Conservation (phyloP, 768 basidiomycete species). For the Gelatoporia subvermispora region DNA sequence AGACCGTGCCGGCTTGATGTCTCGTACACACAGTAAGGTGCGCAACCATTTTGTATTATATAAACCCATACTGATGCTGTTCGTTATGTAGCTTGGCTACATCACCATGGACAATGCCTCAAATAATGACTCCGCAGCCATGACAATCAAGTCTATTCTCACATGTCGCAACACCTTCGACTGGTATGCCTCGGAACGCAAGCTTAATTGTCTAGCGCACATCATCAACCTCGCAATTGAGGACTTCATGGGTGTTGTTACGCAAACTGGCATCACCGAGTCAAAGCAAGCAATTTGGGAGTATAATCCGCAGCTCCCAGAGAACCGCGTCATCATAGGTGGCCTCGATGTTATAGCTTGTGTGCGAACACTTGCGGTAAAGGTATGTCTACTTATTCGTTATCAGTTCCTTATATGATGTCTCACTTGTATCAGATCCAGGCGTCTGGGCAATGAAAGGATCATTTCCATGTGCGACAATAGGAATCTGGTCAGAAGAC, state of each 20-base stretch:
- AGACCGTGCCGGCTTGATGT: slow-evolving; percentile 22
- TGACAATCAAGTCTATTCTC: neutral
- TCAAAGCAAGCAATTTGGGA: slow-evolving; percentile 30
- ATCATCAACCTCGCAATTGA: slow-evolving; percentile 24
- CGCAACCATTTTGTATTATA: slow-evolving; percentile 1
- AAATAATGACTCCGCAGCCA: neutral
- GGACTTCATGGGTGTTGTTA: slow-evolving; percentile 27
- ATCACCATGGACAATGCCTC: neutral
- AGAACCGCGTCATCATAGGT: slow-evolving; percentile 22
- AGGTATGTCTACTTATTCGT: slow-evolving; percentile 18
- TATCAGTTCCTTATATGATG: neutral
- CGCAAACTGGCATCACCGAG: slow-evolving; percentile 24
- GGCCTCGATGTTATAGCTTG: slow-evolving; percentile 29
- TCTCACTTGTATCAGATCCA: neutral
- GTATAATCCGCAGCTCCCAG: slow-evolving; percentile 21
- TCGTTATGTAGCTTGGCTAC: neutral
- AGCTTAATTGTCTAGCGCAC: slow-evolving; percentile 23
- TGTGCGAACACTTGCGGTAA: slow-evolving; percentile 26
- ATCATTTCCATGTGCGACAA: neutral
- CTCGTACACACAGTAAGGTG: slow-evolving; percentile 18
- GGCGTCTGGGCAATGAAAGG: neutral
- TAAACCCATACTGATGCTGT: slow-evolving; percentile 6
- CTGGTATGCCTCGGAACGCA: no score
- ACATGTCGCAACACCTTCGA: no score
- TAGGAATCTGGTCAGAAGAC: no score